Conservation (phyloP, 257 asterid genomes). For the Solanum tarapatanum region DNA sequence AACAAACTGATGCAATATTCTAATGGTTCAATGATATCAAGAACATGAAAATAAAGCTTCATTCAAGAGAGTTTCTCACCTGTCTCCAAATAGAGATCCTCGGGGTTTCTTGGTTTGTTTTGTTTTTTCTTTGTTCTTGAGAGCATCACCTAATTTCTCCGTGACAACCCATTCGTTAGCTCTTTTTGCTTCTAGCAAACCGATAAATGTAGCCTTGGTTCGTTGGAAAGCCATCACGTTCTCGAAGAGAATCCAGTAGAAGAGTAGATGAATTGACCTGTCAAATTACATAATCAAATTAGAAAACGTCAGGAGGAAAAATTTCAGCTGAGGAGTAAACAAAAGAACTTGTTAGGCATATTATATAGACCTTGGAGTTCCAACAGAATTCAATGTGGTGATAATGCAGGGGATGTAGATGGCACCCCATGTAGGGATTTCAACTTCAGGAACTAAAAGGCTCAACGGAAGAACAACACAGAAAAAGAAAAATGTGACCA, state of each 20-base stretch:
- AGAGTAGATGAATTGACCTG: constrained; percentile 52
- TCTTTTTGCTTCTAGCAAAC: constrained; percentile 47
- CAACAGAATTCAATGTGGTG: constrained; percentile 48
- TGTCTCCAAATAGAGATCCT: constrained; percentile 32
- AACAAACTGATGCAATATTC: background rate
- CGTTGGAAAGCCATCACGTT: constrained; percentile 72
- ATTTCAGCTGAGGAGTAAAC: background rate
- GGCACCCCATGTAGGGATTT: constrained; percentile 60
- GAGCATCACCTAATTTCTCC: constrained; percentile 47
- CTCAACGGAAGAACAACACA: constrained; percentile 57
- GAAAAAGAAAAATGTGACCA: constrained; percentile 53
- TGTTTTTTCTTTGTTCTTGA: constrained; percentile 24
- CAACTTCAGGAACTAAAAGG: constrained; percentile 49
- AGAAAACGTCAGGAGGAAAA: background rate
- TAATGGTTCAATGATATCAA: background rate
- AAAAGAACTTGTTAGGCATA: background rate
- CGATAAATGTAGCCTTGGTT: constrained; percentile 56
- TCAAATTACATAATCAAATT: background rate
- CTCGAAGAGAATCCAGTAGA: constrained; percentile 61
- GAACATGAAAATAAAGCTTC: background rate
- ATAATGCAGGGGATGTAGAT: constrained; percentile 48
- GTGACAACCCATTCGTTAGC: constrained; percentile 71
- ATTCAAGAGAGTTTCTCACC: constrained; percentile 17
- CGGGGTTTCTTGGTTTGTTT: constrained; percentile 17
- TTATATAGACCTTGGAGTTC: constrained; percentile 49